Evolutionary conservation across 805 yeast genomes (phyloP), one percentile per base, ranked within the genome.

Genomic region (Starmerella sp.): DNA sequence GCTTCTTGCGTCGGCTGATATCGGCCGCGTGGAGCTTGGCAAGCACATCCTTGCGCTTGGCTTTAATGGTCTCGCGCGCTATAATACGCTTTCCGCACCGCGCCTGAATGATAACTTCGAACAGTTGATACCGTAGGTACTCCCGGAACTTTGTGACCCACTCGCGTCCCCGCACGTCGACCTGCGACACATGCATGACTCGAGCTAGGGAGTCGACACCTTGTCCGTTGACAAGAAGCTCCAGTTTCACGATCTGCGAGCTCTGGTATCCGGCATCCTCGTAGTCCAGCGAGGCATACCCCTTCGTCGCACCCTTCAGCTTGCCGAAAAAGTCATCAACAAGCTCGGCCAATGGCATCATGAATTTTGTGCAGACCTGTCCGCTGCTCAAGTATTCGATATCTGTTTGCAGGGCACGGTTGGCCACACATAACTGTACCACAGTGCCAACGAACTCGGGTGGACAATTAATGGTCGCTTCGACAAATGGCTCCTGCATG

Each of bases 261-360:
- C 79, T 77, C 60, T 73, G 76, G 70, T 89, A 91, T 0, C 97
- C 98, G 5, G 84, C 82, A 65, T 91, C 97, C 63, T 93, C 97
- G 65, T 91, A 91, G 70, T 91, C 97, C 52, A 91, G 73, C 0
- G 96, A 86, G 0, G 96, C 97, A 69, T 86, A 91, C 0, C 98
- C 98, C 65, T 82, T 80, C 0, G 97, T 87, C 0, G 81, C 77
- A 1, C 96, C 90, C 67, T 91, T 91, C 56, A 91, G 74, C 66
- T 86, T 87, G 1, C 97, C 97, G 69, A 93, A 90, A 67, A 91
- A 91, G 70, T 93, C 96, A 65, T 91, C 97, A 6, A 93, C 96
- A 37, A 91, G 72, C 65, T 88, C 95, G 0, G 95, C 84, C 51
- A 93, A 75, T 2, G 98, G 97, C 6, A 91, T 70, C 56, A 81